These are phyloP conservation scores for Termitomyces sp. DNA, from an alignment of 768 basidiomycete genomes.

Conservation along the genomic window DNA sequence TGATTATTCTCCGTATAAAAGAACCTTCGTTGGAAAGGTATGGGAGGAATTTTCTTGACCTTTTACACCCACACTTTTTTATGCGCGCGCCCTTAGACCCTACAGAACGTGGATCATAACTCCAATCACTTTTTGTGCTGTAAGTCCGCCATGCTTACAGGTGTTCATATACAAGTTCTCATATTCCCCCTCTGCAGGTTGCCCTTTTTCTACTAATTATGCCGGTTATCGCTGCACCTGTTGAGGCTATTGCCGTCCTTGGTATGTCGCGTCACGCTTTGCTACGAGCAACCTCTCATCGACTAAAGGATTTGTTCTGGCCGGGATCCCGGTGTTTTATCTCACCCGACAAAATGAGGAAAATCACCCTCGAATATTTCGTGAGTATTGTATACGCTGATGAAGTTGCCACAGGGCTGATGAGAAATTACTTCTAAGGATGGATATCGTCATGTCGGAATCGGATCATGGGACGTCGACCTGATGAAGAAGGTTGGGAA, in stretches of 20 bases:
- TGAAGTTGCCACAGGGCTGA: background rate
- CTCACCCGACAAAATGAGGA: slow-evolving; percentile 56
- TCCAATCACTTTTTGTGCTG: slow-evolving; percentile 85
- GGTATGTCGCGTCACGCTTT: slow-evolving; percentile 43
- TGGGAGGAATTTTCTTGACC: background rate
- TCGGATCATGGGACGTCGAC: slow-evolving; percentile 48
- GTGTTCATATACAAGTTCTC: slow-evolving; percentile 1
- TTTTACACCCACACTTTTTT: background rate
- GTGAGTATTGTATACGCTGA: slow-evolving; percentile 28
- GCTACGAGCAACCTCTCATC: background rate
- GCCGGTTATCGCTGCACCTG: slow-evolving; percentile 91
- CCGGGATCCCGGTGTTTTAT: slow-evolving; percentile 82
- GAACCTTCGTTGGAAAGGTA: slow-evolving; percentile 85
- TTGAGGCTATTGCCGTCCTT: slow-evolving; percentile 82
- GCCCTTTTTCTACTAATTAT: slow-evolving; percentile 89
- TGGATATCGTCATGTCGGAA: slow-evolving; percentile 39
- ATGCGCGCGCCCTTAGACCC: slow-evolving; percentile 53
- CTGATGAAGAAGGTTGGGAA: slow-evolving; percentile 67
- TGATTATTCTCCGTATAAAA: slow-evolving; percentile 84
- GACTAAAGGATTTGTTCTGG: slow-evolving; percentile 66
- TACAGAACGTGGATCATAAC: slow-evolving; percentile 92
- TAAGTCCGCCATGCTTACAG: slow-evolving; percentile 32
- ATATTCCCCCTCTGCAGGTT: slow-evolving; percentile 43
- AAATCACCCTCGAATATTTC: slow-evolving; percentile 34
- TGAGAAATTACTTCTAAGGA: slow-evolving; percentile 27